Evolutionary conservation across 176 grass and related monocot species (phyloP).

Genomic region (Carex cristatella): DNA sequence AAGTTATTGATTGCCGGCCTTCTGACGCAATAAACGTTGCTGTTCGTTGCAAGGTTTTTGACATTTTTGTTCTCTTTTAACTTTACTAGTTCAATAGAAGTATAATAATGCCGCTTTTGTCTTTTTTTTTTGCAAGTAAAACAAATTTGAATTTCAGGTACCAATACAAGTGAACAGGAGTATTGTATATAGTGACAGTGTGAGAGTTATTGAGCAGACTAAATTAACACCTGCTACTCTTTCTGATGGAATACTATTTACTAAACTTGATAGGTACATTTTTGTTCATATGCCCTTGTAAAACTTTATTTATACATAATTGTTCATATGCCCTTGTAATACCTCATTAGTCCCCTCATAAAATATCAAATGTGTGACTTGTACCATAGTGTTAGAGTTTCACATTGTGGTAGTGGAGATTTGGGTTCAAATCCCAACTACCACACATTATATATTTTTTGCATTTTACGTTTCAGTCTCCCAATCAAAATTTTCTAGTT

Average conservation of each 20-base stretch:
- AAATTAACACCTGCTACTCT: slow-evolving; percentile 31
- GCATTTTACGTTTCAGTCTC: too few relatives aligned
- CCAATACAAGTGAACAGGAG: slow-evolving; percentile 85
- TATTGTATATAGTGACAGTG: slow-evolving; percentile 77
- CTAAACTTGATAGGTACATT: slow-evolving; percentile 82
- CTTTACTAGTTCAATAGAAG: background rate
- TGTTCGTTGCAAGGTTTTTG: slow-evolving; percentile 86
- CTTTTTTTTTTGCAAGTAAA: background rate
- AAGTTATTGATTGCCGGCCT: slow-evolving; percentile 78
- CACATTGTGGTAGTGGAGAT: too few relatives aligned
- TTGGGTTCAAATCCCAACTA: too few relatives aligned
- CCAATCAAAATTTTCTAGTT: too few relatives aligned
- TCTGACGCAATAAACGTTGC: slow-evolving; percentile 96
- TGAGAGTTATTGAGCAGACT: slow-evolving; percentile 59
- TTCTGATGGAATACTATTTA: slow-evolving; percentile 59
- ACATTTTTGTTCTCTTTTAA: background rate
- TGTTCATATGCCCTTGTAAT: background rate
- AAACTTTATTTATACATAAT: too few relatives aligned
- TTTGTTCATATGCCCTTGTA: slow-evolving; percentile 5
- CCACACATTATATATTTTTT: too few relatives aligned
- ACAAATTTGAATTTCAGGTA: slow-evolving; percentile 44
- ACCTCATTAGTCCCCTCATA: background rate
- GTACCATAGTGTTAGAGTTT: too few relatives aligned
- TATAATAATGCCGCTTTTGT: background rate
- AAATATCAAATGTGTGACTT: too few relatives aligned